These are phyloP conservation scores for Alternaria sp. DNA, from an alignment of 2,329 filamentous ascomycete species.

Conservation along the genomic window DNA sequence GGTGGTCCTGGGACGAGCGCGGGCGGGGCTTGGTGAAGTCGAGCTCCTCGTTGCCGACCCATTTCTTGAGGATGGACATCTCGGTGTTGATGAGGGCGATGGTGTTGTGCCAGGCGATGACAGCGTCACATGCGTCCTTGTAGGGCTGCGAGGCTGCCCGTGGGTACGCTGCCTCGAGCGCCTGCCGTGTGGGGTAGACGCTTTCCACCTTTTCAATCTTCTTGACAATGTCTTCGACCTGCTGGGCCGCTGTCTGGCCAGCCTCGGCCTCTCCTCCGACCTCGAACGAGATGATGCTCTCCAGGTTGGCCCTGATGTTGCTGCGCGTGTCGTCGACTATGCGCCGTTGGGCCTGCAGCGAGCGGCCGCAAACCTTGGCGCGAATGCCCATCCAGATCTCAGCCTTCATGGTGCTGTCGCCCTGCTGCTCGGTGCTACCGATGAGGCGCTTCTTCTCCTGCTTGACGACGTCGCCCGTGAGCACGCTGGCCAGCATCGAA, in stretches of 20 bases:
- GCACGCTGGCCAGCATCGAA: conserved; percentile 92
- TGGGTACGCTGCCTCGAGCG: conserved; percentile 78
- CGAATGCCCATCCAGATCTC: conserved; percentile 89
- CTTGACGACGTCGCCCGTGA: conserved; percentile 95
- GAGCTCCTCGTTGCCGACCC: conserved; percentile 95
- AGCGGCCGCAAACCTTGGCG: conserved; percentile 82
- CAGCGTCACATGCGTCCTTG: conserved; percentile 82
- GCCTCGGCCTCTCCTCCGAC: conserved; percentile 93
- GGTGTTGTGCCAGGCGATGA: conserved; percentile 96
- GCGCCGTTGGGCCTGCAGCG: conserved; percentile 82
- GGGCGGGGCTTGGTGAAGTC: conserved; percentile 83
- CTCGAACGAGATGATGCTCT: conserved; percentile 90
- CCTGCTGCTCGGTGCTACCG: conserved; percentile 77
- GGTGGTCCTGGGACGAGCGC: conserved; percentile 72
- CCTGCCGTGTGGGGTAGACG: conserved; percentile 81
- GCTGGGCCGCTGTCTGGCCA: conserved; percentile 84
- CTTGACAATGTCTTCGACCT: conserved; percentile 86
- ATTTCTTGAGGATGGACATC: conserved; percentile 86
- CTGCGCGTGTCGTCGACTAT: conserved; percentile 85
- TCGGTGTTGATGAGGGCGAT: conserved; percentile 96
- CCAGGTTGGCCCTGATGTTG: conserved; percentile 76
- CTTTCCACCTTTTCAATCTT: conserved; percentile 90
- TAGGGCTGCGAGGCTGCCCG: conserved; percentile 79
- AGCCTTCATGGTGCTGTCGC: conserved; percentile 71
- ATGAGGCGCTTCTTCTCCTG: conserved; percentile 97